Evolutionary conservation across 148 eudicot species (phyloP).

Genomic region (Pouteria glomerata): DNA sequence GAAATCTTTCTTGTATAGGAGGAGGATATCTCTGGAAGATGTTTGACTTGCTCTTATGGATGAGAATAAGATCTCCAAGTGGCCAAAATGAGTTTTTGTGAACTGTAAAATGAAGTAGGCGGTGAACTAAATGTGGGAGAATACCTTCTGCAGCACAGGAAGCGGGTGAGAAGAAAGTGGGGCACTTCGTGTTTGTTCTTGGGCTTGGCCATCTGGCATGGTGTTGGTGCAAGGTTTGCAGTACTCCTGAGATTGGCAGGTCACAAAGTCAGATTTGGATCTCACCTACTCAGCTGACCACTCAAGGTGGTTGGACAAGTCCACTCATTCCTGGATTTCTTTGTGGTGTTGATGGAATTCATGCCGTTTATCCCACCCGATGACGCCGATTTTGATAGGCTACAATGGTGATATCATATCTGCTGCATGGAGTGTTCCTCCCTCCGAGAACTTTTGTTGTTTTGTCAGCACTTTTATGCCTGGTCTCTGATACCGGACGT

Average conservation of each 20-base stretch:
- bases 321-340: slow-evolving; percentile 13
- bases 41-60: too few relatives aligned
- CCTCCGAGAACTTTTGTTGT: slow-evolving; percentile 21
- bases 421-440: slow-evolving; percentile 24
- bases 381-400: slow-evolving; percentile 26
- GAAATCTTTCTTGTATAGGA: too few relatives aligned
- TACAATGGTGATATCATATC: slow-evolving; percentile 29
- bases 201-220: slow-evolving; percentile 46
- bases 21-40: too few relatives aligned
- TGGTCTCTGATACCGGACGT: too few relatives aligned
- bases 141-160: background rate
- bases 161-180: slow-evolving; percentile 1
- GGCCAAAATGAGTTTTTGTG: too few relatives aligned
- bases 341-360: slow-evolving; percentile 23
- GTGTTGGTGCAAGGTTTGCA: slow-evolving; percentile 42
- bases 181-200: slow-evolving; percentile 40
- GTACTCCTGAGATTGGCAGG: slow-evolving; percentile 24
- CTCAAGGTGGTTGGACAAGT: slow-evolving; percentile 18
- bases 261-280: slow-evolving; percentile 28
- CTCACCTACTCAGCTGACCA: slow-evolving; percentile 29
- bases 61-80: too few relatives aligned
- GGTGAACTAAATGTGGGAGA: background rate
- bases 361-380: slow-evolving; percentile 13
- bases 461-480: slow-evolving; percentile 27
- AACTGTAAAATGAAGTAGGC: background rate